These are phyloP conservation scores for Spirogloea muscicola DNA, from an alignment of 139 green algal species.

Conservation along the genomic window DNA sequence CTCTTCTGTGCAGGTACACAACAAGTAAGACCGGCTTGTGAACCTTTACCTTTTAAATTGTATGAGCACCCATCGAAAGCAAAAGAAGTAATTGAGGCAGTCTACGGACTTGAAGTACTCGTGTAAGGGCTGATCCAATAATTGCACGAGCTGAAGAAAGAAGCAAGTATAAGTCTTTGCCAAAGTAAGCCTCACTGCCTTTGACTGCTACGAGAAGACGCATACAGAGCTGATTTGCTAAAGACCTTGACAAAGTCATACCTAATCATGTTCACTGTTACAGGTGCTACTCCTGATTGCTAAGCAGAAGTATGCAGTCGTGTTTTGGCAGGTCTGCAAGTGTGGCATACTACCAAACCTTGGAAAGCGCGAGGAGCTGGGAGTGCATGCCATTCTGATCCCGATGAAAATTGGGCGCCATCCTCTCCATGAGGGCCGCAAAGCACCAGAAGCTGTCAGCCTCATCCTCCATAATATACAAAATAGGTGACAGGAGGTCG, in stretches of 20 bases:
- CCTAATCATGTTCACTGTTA: no score
- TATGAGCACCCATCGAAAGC: conserved; percentile 88
- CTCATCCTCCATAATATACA: conserved; percentile 59
- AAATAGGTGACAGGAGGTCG: conserved; percentile 70
- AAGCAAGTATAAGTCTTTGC: no score
- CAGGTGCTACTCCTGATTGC: no score
- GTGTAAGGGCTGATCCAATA: conserved; percentile 78
- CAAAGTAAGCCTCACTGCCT: no score
- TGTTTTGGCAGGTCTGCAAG: no score
- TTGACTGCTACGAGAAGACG: no score
- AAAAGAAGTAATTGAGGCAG: conserved; percentile 82
- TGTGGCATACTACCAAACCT: no score
- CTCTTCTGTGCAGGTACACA: no score
- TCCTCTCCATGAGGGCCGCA: conserved; percentile 69
- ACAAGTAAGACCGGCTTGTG: background rate
- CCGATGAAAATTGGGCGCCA: conserved; percentile 67
- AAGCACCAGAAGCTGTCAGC: conserved; percentile 73
- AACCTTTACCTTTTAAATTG: conserved; percentile 72
- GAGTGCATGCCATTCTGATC: conserved; percentile 73
- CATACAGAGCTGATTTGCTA: no score
- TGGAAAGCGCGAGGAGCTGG: conserved; percentile 68
- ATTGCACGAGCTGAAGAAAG: conserved; percentile 61
- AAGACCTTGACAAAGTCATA: no score
- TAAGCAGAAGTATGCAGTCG: no score
- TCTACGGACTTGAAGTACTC: conserved; percentile 63